phyloP scores from a whole-genome alignment of 768 basidiomycete genomes.

The Phanerochaete carnosa region DNA sequence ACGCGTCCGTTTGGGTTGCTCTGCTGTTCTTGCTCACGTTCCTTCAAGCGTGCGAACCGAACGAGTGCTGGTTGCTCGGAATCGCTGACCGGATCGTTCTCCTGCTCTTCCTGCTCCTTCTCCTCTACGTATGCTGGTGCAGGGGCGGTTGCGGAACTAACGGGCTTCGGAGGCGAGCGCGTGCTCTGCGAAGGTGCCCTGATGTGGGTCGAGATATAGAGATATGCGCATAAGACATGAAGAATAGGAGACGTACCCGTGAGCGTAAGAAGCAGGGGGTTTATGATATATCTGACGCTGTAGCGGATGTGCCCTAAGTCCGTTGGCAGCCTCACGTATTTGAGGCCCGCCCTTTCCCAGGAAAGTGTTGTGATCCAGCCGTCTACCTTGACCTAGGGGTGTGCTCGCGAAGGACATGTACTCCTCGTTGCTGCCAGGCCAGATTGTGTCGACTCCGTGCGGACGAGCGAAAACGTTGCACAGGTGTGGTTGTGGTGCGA shows the following conservation, averaged over 20 bases:
- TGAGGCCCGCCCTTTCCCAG: slow-evolving; percentile 52
- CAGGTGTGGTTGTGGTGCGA: slow-evolving; percentile 8
- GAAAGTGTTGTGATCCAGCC: slow-evolving; percentile 78
- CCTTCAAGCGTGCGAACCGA: slow-evolving; percentile 44
- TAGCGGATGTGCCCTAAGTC: slow-evolving; percentile 1
- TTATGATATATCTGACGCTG: neutral
- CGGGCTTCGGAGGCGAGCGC: slow-evolving; percentile 57
- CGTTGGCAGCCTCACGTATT: slow-evolving; percentile 10
- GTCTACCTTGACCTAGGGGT: slow-evolving; percentile 81
- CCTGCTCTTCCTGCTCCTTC: slow-evolving; percentile 26
- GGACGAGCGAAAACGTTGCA: slow-evolving; percentile 4
- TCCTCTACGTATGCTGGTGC: slow-evolving; percentile 16
- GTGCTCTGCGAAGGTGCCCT: slow-evolving; percentile 56
- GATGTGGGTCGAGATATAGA: slow-evolving; percentile 20
- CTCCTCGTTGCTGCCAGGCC: slow-evolving; percentile 13
- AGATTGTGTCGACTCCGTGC: slow-evolving; percentile 20
- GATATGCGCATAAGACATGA: slow-evolving; percentile 19
- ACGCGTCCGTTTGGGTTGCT: slow-evolving; percentile 16
- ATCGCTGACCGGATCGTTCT: slow-evolving; percentile 38
- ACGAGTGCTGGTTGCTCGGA: slow-evolving; percentile 43
- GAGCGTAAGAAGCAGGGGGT: slow-evolving; percentile 60
- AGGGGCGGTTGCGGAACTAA: slow-evolving; percentile 36
- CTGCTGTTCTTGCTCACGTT: slow-evolving; percentile 31
- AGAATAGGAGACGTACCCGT: slow-evolving; percentile 49
- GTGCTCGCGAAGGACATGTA: slow-evolving; percentile 87